A percentile compares a stretch with the other conserved stretches of the same genome.
These are phyloP conservation scores for Solanum pimpinellifolium DNA, from an alignment of 257 asterid genomes.

Conservation along the genomic window DNA sequence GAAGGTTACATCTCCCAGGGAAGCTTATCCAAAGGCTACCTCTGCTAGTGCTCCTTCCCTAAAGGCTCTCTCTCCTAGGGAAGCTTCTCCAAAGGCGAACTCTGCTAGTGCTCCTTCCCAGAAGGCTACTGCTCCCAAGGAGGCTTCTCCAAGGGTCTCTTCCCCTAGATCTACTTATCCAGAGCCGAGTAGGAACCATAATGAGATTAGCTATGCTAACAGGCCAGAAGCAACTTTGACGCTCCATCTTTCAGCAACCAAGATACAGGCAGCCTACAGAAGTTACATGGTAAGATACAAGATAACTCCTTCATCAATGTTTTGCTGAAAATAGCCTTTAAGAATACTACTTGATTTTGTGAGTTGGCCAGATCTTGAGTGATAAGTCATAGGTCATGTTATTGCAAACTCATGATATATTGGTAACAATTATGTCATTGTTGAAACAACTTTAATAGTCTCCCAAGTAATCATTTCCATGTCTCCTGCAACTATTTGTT, in stretches of 20 bases:
- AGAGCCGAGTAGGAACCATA: not conserved
- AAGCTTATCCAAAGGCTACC: not conserved
- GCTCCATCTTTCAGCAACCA: slow-evolving; percentile 55
- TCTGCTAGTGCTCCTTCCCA: not conserved
- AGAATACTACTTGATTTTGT: not conserved
- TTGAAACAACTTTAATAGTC: not conserved
- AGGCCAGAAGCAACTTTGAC: slow-evolving; percentile 39
- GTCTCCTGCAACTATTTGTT: not conserved
- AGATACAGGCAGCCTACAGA: slow-evolving; percentile 73
- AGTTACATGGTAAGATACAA: slow-evolving; percentile 61
- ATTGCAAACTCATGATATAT: not conserved
- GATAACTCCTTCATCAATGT: not conserved
- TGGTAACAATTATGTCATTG: not conserved
- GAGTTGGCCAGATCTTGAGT: not conserved
- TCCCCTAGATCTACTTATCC: not conserved
- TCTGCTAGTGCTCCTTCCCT: not conserved
- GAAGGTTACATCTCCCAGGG: not conserved
- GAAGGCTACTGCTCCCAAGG: not conserved
- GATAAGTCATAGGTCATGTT: not conserved
- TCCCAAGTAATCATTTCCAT: not conserved
- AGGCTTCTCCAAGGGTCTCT: not conserved
- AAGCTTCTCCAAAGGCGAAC: not conserved
- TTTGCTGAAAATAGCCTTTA: not conserved
- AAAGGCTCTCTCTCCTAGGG: not conserved
- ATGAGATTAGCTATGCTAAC: not conserved